phyloP scores from a whole-genome alignment of 2,329 filamentous ascomycete species.

The Purpureocillium takamizusanense region DNA sequence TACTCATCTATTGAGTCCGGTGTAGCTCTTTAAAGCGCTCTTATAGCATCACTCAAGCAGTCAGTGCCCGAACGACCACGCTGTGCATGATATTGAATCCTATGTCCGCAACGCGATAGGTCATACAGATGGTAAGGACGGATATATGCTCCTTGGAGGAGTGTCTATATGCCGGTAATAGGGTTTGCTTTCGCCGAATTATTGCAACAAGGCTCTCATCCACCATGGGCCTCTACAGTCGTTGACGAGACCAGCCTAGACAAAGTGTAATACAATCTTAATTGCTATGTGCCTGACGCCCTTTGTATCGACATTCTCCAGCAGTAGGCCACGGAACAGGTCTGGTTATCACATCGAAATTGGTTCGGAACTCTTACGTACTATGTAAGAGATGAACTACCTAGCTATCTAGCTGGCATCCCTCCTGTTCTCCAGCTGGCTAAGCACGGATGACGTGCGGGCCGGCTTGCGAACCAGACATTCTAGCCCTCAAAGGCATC shows the following conservation, averaged over 20 bases:
- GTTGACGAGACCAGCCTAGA: background rate
- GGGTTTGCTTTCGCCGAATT: slow-evolving; percentile 69
- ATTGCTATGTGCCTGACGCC: too few species aligned
- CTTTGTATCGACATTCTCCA: too few species aligned
- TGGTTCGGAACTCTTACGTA: too few species aligned
- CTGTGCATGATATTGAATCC: slow-evolving; percentile 66
- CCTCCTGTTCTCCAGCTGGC: slow-evolving; percentile 60
- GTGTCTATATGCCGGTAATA: slow-evolving; percentile 69
- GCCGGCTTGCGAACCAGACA: slow-evolving; percentile 68
- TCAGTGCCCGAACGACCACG: slow-evolving; percentile 58
- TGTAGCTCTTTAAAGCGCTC: slow-evolving; percentile 50
- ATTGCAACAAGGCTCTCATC: slow-evolving; percentile 47
- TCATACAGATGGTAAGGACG: slow-evolving; percentile 58
- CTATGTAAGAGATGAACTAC: slow-evolving; percentile 72
- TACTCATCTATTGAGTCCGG: slow-evolving; percentile 55
- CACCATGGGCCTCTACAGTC: background rate
- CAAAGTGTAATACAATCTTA: too few species aligned
- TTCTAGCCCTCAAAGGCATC: slow-evolving; percentile 68
- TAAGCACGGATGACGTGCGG: slow-evolving; percentile 71
- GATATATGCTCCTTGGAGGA: slow-evolving; percentile 72
- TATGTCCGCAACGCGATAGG: slow-evolving; percentile 73
- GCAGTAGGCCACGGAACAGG: too few species aligned
- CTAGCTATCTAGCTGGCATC: slow-evolving; percentile 63
- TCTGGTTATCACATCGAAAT: too few species aligned
- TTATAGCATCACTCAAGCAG: slow-evolving; percentile 59